Conservation (phyloP, 805 yeast genomes). For the Yarrowia osloensis region DNA sequence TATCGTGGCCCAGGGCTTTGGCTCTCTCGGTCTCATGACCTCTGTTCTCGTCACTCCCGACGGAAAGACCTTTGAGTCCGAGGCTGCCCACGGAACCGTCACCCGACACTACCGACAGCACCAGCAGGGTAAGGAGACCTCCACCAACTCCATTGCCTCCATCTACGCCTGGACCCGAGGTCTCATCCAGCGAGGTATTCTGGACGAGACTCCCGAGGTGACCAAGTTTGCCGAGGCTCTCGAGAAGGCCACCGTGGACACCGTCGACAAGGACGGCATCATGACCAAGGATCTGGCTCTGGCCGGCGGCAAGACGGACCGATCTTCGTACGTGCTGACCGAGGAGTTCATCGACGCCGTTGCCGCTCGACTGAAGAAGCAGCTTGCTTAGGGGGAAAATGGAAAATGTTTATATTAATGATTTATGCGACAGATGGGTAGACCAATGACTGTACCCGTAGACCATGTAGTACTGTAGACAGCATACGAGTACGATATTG, state of each 20-base stretch:
- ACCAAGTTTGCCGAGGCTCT: slow-evolving; percentile 72
- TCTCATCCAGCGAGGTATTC: slow-evolving; percentile 84
- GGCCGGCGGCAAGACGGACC: slow-evolving; percentile 81
- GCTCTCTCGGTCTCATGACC: slow-evolving; percentile 95
- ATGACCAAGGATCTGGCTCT: slow-evolving; percentile 97
- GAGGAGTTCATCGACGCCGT: slow-evolving; percentile 89
- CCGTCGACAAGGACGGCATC: slow-evolving; percentile 78
- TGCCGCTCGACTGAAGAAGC: slow-evolving; percentile 57
- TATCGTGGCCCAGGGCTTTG: slow-evolving; percentile 97
- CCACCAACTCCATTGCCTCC: slow-evolving; percentile 96
- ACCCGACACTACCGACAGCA: slow-evolving; percentile 95
- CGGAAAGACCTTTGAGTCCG: slow-evolving; percentile 92
- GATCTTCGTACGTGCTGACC: slow-evolving; percentile 82
- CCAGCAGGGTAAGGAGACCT: slow-evolving; percentile 95
- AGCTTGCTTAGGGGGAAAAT: slow-evolving; percentile 30
- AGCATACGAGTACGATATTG: no score
- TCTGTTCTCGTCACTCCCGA: slow-evolving; percentile 96
- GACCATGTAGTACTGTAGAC: no score
- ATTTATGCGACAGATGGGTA: not conserved
- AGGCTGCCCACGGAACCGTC: slow-evolving; percentile 99
- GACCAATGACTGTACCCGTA: no score
- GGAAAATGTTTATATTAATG: slow-evolving; percentile 22
- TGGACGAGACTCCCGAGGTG: slow-evolving; percentile 86
- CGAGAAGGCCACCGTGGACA: slow-evolving; percentile 82
- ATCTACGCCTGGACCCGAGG: slow-evolving; percentile 98